Conservation (phyloP, 2,329 filamentous ascomycete genomes). For the Leptographium wingfieldii region DNA sequence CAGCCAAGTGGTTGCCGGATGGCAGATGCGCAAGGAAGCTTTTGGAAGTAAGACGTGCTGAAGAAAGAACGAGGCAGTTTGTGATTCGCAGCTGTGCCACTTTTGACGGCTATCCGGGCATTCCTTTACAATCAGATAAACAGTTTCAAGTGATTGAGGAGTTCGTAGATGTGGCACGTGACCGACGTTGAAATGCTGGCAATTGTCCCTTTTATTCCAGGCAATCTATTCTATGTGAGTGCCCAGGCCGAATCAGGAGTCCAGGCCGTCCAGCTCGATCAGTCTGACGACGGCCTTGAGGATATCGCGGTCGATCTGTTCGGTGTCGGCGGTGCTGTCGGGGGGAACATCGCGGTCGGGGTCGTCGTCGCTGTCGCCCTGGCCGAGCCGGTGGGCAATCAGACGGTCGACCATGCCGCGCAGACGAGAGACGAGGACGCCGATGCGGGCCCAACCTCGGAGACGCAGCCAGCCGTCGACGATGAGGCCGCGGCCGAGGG, state of each 20-base stretch:
- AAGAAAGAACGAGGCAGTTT: background rate
- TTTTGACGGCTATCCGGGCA: background rate
- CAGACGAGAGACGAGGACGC: conserved; percentile 73
- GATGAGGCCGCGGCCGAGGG: conserved; percentile 70
- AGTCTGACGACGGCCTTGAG: conserved; percentile 67
- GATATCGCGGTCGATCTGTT: conserved; percentile 49
- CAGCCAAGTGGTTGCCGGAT: conserved; percentile 1
- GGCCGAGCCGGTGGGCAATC: conserved; percentile 68
- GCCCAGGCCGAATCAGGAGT: conserved; percentile 32
- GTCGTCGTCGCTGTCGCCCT: conserved; percentile 43
- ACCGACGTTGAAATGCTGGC: too few species aligned
- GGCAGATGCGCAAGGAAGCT: background rate
- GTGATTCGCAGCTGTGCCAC: background rate
- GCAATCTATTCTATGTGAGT: too few species aligned
- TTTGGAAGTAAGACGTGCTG: background rate
- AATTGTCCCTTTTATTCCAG: too few species aligned
- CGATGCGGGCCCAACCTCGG: conserved; percentile 87
- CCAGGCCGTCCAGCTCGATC: conserved; percentile 81
- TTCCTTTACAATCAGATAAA: background rate
- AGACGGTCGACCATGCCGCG: conserved; percentile 78
- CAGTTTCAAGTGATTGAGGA: background rate
- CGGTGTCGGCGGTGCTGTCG: conserved; percentile 18
- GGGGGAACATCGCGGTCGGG: conserved; percentile 1
- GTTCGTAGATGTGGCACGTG: background rate
- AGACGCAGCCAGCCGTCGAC: conserved; percentile 85